Base-by-base conservation (phyloP, 2,329 filamentous ascomycete genomes). In the Fusarium paranaense region DNA sequence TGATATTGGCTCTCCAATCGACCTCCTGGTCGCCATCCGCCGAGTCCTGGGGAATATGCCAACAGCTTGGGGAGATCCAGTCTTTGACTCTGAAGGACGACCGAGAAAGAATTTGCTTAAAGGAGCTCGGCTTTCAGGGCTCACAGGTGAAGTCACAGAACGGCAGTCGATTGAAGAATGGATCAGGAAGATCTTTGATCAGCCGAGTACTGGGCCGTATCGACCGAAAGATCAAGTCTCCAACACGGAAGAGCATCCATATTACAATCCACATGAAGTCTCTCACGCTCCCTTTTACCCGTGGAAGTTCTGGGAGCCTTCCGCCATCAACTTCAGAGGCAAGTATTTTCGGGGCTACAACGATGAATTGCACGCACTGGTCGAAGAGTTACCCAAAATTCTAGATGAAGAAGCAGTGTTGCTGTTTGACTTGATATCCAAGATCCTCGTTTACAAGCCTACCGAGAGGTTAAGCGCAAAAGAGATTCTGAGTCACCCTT, bases 361-460 rank as follows among this genome's bases (percentile, higher is more conserved):
- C 54, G 60, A 76, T 30, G 67, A 73, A 57, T 45, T 25, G 32
- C 63, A 73, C 5, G 35, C 2, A 20, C 14, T 73, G 25, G 54
- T 70, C 3, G 61, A 62, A 37, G 52, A 65, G 18, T 45, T 77
- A 27, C 71, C 73, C 3, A 78, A 72, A 52, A 78, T 76, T 40
- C 33, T 68, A 7, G 62, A 71, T 25, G 35, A 67, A 9, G 76
- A 79, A 61, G 72, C 72, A 27, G 60, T 54, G 20, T 69, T 78
- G 54, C 73, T 78, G 11, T 59, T 66, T 27, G 75, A 78, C 35
- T 70, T 78, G 10, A 58, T 78, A 40, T 75, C 70, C 18, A 78
- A 71, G 57, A 76, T 78, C 32, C 75, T 78, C 50, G 69, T 72
- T 38, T 78, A 78, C 62, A 69, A 78, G 54, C 66, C 78, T 27